These are phyloP conservation scores for Syzygium syzygioides DNA, from an alignment of 441 rosid species.

Conservation along the genomic window DNA sequence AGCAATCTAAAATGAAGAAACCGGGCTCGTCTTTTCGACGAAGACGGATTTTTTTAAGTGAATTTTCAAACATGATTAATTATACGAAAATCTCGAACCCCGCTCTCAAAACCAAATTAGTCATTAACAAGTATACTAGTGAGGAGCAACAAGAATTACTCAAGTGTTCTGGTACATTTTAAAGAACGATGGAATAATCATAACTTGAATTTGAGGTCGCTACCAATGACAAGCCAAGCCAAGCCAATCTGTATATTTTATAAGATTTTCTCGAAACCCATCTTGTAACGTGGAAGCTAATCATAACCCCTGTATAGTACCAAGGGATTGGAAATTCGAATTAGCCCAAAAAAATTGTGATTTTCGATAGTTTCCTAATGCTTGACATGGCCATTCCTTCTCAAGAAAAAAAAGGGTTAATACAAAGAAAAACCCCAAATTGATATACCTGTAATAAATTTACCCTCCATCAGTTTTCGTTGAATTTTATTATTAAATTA, in stretches of 20 bases:
- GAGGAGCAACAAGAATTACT: neutral
- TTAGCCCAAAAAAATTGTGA: fast-evolving
- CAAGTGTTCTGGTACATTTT: neutral
- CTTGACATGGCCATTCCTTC: neutral
- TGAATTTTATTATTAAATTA: no score
- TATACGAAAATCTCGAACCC: no score
- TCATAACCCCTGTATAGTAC: neutral
- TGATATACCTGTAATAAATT: no score
- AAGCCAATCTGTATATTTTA: neutral
- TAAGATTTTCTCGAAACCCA: neutral
- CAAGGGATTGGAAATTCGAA: fast-evolving
- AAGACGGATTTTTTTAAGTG: neutral
- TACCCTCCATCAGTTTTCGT: fast-evolving
- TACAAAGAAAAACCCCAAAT: no score
- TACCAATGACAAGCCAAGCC: neutral
- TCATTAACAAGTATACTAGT: neutral
- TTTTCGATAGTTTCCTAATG: neutral
- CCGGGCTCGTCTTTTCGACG: neutral
- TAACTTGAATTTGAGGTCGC: neutral
- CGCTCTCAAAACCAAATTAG: neutral
- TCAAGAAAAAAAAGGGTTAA: neutral
- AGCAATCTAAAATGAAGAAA: neutral
- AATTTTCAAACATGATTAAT: neutral
- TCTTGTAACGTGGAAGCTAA: neutral
- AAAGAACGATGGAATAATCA: neutral